Percentiles rank a stretch among this genome's conserved stretches.
phyloP scores from a whole-genome alignment of 306 rosid genomes.

The Vigna unguiculata region DNA sequence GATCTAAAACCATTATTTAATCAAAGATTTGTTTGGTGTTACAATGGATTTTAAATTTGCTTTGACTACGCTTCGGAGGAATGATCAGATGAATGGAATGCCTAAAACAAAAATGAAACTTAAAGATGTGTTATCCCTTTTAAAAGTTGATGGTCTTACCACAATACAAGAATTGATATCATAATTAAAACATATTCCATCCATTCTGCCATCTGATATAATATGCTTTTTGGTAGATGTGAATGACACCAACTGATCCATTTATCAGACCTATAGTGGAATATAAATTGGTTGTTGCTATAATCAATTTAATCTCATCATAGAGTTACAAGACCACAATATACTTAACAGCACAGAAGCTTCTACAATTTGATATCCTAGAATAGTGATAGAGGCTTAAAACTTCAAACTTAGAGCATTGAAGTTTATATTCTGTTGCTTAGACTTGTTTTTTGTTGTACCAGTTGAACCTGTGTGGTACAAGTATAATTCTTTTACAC shows the following conservation, averaged over 20 bases:
- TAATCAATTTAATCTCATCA: constrained; percentile 23
- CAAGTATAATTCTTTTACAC: constrained; percentile 17
- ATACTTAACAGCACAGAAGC: constrained; percentile 9
- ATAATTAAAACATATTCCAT: constrained; percentile 8
- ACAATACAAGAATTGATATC: constrained; percentile 10
- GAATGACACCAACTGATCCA: not conserved
- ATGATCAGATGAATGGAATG: constrained; percentile 1
- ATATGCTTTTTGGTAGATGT: not conserved
- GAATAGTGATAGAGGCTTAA: not conserved
- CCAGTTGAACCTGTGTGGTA: not conserved
- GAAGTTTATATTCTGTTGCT: constrained; percentile 21
- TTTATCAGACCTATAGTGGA: not conserved
- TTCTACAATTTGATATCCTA: not conserved
- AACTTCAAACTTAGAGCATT: constrained; percentile 6
- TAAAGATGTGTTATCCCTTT: constrained; percentile 1
- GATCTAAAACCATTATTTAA: not conserved
- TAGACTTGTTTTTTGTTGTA: not conserved
- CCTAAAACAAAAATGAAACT: not conserved
- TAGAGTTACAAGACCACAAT: constrained; percentile 12
- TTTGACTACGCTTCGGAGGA: constrained; percentile 1
- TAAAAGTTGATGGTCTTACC: not conserved
- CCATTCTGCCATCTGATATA: not conserved
- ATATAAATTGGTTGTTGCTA: not conserved
- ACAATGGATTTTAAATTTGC: constrained; percentile 15
- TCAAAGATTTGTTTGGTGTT: constrained; percentile 19